These are phyloP conservation scores for Myxozyma geophila DNA, from an alignment of 805 yeast genomes.

Conservation along the genomic window DNA sequence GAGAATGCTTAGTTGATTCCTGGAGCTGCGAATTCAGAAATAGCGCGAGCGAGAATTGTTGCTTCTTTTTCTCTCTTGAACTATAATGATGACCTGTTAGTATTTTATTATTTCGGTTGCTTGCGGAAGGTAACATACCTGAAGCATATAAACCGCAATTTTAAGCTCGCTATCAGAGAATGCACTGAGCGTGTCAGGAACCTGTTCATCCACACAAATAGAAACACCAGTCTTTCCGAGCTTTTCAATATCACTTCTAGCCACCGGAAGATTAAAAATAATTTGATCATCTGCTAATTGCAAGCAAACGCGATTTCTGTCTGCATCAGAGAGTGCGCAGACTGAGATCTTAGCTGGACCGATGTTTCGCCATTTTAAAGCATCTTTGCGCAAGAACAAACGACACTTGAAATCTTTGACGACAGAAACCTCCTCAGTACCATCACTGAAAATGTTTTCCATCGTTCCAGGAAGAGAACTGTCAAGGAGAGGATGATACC, in stretches of 20 bases:
- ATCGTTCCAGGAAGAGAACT: neutral
- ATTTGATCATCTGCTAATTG: slow-evolving; percentile 22
- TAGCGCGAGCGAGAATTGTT: slow-evolving; percentile 34
- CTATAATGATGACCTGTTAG: slow-evolving; percentile 12
- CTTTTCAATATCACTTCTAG: slow-evolving; percentile 19
- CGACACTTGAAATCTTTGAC: slow-evolving; percentile 33
- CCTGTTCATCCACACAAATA: slow-evolving; percentile 24
- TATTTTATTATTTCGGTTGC: neutral
- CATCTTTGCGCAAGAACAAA: slow-evolving; percentile 31
- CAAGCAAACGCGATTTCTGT: slow-evolving; percentile 23
- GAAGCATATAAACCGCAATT: slow-evolving; percentile 40
- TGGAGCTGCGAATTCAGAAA: slow-evolving; percentile 14
- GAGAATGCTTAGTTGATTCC: slow-evolving; percentile 21
- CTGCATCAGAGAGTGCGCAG: slow-evolving; percentile 4
- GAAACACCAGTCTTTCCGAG: slow-evolving; percentile 34
- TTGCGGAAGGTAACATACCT: slow-evolving; percentile 29
- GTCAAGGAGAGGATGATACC: slow-evolving; percentile 26
- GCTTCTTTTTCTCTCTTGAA: slow-evolving; percentile 41
- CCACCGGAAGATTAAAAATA: slow-evolving; percentile 26
- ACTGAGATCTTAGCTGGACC: slow-evolving; percentile 35
- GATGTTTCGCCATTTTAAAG: slow-evolving; percentile 37
- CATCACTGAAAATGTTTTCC: slow-evolving; percentile 1
- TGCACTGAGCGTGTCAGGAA: slow-evolving; percentile 14
- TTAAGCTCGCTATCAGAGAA: slow-evolving; percentile 23
- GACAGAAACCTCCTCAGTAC: slow-evolving; percentile 14